phyloP scores from a whole-genome alignment of 2,329 filamentous ascomycete species.

The Fusarium irregulare region DNA sequence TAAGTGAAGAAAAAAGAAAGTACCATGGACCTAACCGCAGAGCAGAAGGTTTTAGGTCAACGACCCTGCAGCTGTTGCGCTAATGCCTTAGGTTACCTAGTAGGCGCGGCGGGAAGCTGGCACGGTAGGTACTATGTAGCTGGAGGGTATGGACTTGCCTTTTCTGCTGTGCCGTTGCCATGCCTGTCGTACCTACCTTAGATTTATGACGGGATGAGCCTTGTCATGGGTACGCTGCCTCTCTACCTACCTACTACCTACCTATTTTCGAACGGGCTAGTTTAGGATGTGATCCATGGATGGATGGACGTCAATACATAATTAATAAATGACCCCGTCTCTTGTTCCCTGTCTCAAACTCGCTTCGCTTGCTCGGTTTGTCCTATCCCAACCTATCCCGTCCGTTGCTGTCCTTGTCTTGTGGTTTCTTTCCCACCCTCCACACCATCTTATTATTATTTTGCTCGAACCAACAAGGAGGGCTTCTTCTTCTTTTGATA shows the following conservation, averaged over 20 bases:
- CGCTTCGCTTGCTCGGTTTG: constrained; percentile 16
- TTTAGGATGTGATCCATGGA: neutral
- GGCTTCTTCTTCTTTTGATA: neutral
- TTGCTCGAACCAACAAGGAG: constrained; percentile 3
- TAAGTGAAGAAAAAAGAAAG: neutral
- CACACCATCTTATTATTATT: constrained; percentile 8
- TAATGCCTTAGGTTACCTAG: neutral
- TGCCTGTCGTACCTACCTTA: neutral
- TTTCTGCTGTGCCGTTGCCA: constrained; percentile 18
- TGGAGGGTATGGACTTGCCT: neutral
- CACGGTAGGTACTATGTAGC: neutral
- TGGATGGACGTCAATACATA: constrained; percentile 2
- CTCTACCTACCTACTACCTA: neutral
- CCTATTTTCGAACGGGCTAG: constrained; percentile 3
- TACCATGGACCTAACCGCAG: neutral
- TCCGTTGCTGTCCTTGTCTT: neutral
- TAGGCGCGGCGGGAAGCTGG: neutral
- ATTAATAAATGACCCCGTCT: constrained; percentile 36
- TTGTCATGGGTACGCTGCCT: neutral
- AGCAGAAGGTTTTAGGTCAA: neutral
- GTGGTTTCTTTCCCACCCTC: constrained; percentile 11
- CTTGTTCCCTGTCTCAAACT: constrained; percentile 21
- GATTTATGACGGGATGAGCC: constrained; percentile 5
- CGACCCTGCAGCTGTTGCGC: constrained; percentile 3
- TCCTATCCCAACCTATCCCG: constrained; percentile 1